These are phyloP conservation scores for Colletotrichum filicis DNA, from an alignment of 2,329 filamentous ascomycete species.

Conservation along the genomic window DNA sequence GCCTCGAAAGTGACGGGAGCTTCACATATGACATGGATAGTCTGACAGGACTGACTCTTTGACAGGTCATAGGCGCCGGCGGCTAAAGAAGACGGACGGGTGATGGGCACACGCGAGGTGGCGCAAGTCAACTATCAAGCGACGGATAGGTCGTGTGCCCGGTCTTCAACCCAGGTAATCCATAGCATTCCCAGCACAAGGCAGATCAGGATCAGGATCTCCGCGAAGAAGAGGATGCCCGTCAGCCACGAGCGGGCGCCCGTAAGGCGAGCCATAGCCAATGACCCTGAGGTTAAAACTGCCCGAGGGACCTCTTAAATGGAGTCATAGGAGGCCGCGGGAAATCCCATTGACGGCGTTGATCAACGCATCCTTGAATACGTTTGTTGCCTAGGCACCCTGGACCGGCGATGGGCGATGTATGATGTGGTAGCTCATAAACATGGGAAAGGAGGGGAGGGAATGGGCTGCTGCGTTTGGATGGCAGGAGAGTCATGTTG, in stretches of 20 bases:
- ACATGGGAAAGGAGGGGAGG: background rate
- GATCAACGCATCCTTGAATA: background rate
- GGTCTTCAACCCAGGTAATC: background rate
- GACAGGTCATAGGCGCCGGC: constrained; percentile 7
- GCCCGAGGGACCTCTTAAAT: background rate
- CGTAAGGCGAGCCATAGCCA: background rate
- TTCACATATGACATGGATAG: background rate
- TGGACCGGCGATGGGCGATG: constrained; percentile 14
- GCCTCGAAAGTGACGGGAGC: background rate
- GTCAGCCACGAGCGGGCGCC: constrained; percentile 2
- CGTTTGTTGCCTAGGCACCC: background rate
- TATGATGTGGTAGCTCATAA: background rate
- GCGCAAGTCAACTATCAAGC: background rate
- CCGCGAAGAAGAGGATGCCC: background rate
- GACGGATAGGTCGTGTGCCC: background rate
- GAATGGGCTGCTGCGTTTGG: background rate
- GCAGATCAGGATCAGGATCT: background rate
- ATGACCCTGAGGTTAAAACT: background rate
- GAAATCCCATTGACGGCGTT: background rate
- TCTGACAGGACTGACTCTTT: background rate
- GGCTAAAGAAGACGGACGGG: background rate
- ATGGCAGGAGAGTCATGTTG: constrained; percentile 30
- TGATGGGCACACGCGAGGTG: background rate
- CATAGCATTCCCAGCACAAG: background rate
- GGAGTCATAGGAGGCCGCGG: constrained; percentile 2